phyloP scores from a whole-genome alignment of 2,329 filamentous ascomycete genomes.

The Berkeleyomyces rouxiae region DNA sequence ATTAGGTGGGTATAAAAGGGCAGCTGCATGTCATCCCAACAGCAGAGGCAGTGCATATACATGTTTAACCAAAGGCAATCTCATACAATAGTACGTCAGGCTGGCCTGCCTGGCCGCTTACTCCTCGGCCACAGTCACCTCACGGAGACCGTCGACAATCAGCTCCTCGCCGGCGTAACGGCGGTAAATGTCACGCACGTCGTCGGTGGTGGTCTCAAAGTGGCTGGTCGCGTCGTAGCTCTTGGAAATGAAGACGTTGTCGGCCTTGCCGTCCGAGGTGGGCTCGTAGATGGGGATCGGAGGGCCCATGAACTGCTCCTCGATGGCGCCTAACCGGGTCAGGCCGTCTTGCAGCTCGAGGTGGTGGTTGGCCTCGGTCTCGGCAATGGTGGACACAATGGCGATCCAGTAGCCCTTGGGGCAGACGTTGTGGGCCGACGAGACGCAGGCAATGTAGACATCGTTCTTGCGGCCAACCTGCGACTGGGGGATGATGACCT shows the following conservation, averaged over 20 bases:
- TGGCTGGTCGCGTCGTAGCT: slow-evolving; percentile 96
- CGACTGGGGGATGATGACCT: slow-evolving; percentile 94
- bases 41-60: slow-evolving; percentile 8
- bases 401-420: slow-evolving; percentile 98
- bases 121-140: slow-evolving; percentile 54
- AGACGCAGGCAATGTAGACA: slow-evolving; percentile 93
- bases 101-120: background rate
- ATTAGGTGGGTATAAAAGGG: slow-evolving; percentile 14
- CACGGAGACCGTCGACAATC: slow-evolving; percentile 71
- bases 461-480: slow-evolving; percentile 96
- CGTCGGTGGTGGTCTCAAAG: slow-evolving; percentile 83
- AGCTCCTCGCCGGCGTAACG: slow-evolving; percentile 72
- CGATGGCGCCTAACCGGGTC: slow-evolving; percentile 78
- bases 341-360: slow-evolving; percentile 85
- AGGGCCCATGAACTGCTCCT: slow-evolving; percentile 90
- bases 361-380: slow-evolving; percentile 83
- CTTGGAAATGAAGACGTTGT: slow-evolving; percentile 95
- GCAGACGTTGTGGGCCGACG: slow-evolving; percentile 91
- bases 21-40: slow-evolving; percentile 1
- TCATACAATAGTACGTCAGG: background rate
- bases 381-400: slow-evolving; percentile 94
- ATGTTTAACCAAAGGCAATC: slow-evolving; percentile 1
- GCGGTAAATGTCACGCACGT: slow-evolving; percentile 85
- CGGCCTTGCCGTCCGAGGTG: slow-evolving; percentile 59
- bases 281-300: slow-evolving; percentile 93